Base-by-base conservation (phyloP, 2,329 filamentous ascomycete species). In the Colletotrichum acutatum region DNA sequence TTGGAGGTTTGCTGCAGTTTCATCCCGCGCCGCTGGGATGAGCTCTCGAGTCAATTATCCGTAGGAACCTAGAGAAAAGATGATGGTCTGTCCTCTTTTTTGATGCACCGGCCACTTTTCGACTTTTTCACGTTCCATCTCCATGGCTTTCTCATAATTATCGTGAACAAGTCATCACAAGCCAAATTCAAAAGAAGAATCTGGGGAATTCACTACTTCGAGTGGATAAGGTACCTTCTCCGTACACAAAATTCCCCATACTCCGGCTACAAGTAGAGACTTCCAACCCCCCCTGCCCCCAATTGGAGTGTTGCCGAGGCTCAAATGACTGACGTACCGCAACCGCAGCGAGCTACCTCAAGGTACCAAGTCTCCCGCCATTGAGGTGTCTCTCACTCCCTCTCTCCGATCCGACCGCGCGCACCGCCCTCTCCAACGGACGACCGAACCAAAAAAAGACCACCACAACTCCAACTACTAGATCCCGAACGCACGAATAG, bases 271-370 rank as follows among this genome's bases (percentile, higher is more conserved):
- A 49, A 34, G 66, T 68, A 59, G 66, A 24, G 26, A 67, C 54
- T 34, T 12, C n/a, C 28, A 57, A 9, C 34, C 42, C 19, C 22
- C 22, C n/a, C 46, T 34, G n/a, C n/a, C 16, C 32, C 26, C 59
- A 32, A 8, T 52, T 52, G 60, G 26, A 52, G n/a, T 37, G 19
- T 46, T 64, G 70, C 70, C 70, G 67, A 68, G 70, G 70, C 70
- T 72, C 66, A 49, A 49, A 49, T 42, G 32, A 60, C 66, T 72
- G 70, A 72, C 70, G 70, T 72, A 72, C 32, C 68, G 64, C 65
- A 56, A 26, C 30, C 60, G 22, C 42, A 46, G 22, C 56, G 26
- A 30, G 46, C 65, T 62, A 22, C 16, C 32, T 34, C 32, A 34
- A 34, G 32, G 32, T 34, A 34, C 32, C 32, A 34, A 11, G 32